Evolutionary conservation across 768 basidiomycete species (phyloP).

Genomic region (Suillus subluteus): DNA sequence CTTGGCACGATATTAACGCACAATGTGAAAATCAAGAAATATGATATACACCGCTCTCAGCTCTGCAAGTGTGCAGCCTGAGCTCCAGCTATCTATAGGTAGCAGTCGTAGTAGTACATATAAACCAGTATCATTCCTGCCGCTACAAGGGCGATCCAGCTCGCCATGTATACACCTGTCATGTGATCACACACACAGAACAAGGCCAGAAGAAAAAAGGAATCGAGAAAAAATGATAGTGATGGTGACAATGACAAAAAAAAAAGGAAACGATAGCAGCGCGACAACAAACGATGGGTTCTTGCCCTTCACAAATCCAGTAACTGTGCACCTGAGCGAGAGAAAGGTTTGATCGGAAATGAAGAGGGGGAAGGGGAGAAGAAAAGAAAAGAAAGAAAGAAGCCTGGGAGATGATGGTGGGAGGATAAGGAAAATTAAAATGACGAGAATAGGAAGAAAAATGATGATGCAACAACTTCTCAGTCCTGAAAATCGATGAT

Average conservation of each 20-base stretch:
- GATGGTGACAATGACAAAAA: conserved; percentile 7
- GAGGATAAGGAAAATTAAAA: conserved; percentile 15
- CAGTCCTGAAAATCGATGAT: conserved; percentile 11
- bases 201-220: neutral
- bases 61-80: neutral
- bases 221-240: conserved; percentile 7
- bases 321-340: neutral
- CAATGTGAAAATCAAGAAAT: conserved; percentile 24
- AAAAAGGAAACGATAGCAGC: conserved; percentile 25
- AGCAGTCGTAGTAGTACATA: conserved; percentile 6
- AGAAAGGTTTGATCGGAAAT: neutral
- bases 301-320: conserved; percentile 26
- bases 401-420: conserved; percentile 10
- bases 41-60: conserved; percentile 19
- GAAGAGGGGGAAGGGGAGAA: conserved; percentile 6
- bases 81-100: conserved; percentile 1
- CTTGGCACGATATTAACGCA: neutral
- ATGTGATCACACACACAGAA: conserved; percentile 1
- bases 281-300: conserved; percentile 15
- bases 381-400: conserved; percentile 15
- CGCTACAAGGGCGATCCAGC: conserved; percentile 1
- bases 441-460: conserved; percentile 9
- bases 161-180: conserved; percentile 25
- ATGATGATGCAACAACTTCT: conserved; percentile 22
- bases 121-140: neutral